phyloP scores from a whole-genome alignment of 768 basidiomycete species.

The Pisolithus marmoratus region DNA sequence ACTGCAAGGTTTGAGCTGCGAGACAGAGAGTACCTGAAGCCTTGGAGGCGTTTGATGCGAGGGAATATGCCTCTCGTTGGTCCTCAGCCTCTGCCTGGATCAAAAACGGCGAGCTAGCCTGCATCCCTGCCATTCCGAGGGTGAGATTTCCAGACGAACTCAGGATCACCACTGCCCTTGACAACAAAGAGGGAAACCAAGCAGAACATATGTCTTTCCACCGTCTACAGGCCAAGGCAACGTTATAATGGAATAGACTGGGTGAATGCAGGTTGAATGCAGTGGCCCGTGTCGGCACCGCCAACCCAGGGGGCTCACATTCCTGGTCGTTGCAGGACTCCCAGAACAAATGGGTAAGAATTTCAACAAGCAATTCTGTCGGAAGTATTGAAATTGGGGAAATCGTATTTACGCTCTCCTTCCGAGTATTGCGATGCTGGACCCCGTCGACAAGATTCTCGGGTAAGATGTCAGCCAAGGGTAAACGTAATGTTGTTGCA shows the following conservation, averaged over 20 bases:
- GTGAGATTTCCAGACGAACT: neutral
- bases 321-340: neutral
- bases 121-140: neutral
- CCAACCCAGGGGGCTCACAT: neutral
- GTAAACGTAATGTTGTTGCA: no score
- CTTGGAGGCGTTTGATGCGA: neutral
- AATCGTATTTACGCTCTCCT: neutral
- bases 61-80: neutral
- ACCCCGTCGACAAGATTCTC: neutral
- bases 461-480: no score
- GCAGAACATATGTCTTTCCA: slow-evolving; percentile 2
- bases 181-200: slow-evolving; percentile 2
- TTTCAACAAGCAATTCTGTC: neutral
- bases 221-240: neutral
- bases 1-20: slow-evolving; percentile 3
- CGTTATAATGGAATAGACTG: slow-evolving; percentile 1
- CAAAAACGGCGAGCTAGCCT: neutral
- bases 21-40: neutral
- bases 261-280: neutral
- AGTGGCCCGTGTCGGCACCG: neutral
- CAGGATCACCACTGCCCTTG: neutral
- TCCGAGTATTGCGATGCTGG: neutral
- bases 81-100: neutral
- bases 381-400: neutral
- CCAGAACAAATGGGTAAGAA: neutral